phyloP scores from a whole-genome alignment of 2,329 filamentous ascomycete species.

The Ophiostoma sp. region DNA sequence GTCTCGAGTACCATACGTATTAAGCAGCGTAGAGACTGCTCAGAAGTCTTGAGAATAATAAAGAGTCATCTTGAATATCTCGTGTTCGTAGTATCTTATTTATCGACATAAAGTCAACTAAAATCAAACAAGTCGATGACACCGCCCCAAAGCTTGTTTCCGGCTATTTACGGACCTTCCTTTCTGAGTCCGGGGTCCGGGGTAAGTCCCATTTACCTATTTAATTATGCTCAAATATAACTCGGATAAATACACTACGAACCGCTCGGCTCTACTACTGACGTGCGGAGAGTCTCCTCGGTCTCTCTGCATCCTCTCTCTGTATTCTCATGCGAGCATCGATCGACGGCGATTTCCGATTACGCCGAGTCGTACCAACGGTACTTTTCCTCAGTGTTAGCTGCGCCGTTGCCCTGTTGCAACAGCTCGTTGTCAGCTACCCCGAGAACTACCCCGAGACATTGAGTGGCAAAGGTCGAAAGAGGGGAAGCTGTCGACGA shows the following conservation, averaged over 20 bases:
- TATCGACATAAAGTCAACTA: neutral
- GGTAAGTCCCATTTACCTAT: neutral
- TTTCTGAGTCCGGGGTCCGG: slow-evolving; percentile 1
- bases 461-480: neutral
- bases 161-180: neutral
- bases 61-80: no score
- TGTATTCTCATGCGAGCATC: neutral
- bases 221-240: neutral
- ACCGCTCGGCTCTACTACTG: neutral
- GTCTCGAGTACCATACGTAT: no score
- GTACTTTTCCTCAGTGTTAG: no score
- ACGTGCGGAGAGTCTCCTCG: neutral
- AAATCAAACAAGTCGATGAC: no score
- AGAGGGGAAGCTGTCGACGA: neutral
- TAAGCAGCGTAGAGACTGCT: no score
- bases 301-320: no score
- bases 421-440: neutral
- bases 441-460: slow-evolving; percentile 4
- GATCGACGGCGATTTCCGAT: neutral
- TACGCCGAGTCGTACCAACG: neutral
- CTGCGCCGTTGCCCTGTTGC: neutral
- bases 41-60: no score
- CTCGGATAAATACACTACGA: neutral
- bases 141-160: slow-evolving; percentile 3
- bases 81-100: no score